Evolutionary conservation across 768 basidiomycete genomes (phyloP).

Genomic region (Trametes coccinea): DNA sequence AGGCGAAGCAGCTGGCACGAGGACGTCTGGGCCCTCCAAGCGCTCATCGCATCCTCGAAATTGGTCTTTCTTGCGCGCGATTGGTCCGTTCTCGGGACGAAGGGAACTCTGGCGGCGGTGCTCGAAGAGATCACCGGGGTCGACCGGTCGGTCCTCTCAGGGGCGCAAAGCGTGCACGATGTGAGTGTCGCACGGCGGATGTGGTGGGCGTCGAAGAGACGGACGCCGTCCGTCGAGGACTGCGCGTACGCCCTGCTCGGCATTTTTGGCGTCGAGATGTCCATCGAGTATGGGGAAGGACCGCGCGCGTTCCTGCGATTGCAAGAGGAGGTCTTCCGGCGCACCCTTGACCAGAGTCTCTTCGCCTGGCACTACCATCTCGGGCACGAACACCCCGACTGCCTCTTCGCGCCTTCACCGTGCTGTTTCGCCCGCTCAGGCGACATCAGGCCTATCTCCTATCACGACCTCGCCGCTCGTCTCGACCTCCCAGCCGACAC

Average conservation of each 20-base stretch:
- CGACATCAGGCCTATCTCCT: neutral
- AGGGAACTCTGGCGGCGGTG: neutral
- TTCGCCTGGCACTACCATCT: conserved; percentile 4
- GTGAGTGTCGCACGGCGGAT: conserved; percentile 8
- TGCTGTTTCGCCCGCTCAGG: conserved; percentile 2
- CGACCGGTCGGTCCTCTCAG: neutral
- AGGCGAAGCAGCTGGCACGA: neutral
- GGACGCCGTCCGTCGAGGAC: neutral
- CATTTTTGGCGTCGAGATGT: conserved; percentile 4
- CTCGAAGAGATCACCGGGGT: neutral
- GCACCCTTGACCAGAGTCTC: neutral
- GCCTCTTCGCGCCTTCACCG: neutral
- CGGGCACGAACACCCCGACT: neutral
- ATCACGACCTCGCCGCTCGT: neutral
- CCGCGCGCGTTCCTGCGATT: neutral
- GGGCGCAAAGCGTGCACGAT: neutral
- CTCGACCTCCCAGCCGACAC: neutral
- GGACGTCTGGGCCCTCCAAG: neutral
- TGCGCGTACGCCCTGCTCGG: conserved; percentile 8
- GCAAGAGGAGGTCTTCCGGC: conserved; percentile 6
- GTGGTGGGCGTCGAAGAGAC: conserved; percentile 9
- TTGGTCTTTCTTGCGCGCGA: conserved; percentile 1
- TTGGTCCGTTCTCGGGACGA: conserved; percentile 4
- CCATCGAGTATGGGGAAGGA: neutral
- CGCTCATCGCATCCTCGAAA: neutral